A percentile compares a stretch with the other conserved stretches of the same genome.
These are phyloP conservation scores for Tilletia indica DNA, from an alignment of 1,284 basidiomycete genomes.

Conservation along the genomic window DNA sequence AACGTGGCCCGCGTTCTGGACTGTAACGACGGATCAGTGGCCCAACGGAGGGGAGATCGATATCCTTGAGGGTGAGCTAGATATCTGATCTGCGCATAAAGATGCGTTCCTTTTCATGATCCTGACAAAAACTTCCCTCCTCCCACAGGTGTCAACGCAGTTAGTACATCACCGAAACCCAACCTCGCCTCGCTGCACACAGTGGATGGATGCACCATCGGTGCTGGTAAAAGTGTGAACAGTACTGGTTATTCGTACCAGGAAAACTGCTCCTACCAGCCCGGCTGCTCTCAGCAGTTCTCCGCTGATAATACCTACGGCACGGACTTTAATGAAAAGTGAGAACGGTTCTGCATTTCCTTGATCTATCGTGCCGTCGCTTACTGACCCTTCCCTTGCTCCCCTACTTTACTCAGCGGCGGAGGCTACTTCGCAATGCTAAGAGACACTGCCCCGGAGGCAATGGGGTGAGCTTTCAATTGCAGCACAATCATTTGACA, in stretches of 20 bases:
- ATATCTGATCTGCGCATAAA: not conserved
- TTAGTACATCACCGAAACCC: too few species aligned
- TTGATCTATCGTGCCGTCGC: not conserved
- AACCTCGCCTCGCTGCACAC: not conserved
- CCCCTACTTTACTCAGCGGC: constrained; percentile 18
- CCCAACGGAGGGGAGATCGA: constrained; percentile 49
- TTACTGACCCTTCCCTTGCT: not conserved
- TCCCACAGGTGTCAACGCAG: constrained; percentile 30
- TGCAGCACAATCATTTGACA: not conserved
- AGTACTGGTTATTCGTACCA: constrained; percentile 15
- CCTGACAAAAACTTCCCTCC: too few species aligned
- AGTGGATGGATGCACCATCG: constrained; percentile 5
- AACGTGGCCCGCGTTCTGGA: constrained; percentile 53
- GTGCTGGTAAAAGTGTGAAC: not conserved
- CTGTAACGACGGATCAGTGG: constrained; percentile 32
- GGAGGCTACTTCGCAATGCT: constrained; percentile 44
- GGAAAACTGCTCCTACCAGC: constrained; percentile 39
- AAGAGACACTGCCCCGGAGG: constrained; percentile 37
- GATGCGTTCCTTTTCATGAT: too few species aligned
- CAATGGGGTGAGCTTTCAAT: constrained; percentile 22
- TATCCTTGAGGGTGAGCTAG: constrained; percentile 38
- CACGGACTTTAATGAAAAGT: constrained; percentile 33
- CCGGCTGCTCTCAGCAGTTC: constrained; percentile 40
- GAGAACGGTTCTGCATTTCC: not conserved
- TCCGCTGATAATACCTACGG: constrained; percentile 31